Conservation (phyloP, 2,329 filamentous ascomycete species). For the Lasiodiplodia sp. region DNA sequence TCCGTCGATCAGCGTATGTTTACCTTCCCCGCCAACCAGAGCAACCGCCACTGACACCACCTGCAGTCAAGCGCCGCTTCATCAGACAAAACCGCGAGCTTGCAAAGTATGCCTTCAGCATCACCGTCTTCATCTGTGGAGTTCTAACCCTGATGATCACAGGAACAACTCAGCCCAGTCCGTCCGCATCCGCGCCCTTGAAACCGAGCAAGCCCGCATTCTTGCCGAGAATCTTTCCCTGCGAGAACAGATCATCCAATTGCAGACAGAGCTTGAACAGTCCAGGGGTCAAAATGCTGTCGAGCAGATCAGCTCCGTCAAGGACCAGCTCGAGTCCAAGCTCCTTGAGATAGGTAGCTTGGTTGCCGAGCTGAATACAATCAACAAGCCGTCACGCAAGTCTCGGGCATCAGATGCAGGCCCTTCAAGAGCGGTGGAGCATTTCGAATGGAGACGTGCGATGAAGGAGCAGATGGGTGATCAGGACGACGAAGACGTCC, state of each 20-base stretch:
- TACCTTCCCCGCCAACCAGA: background rate
- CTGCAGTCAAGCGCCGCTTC: constrained; percentile 76
- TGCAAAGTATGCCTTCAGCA: constrained; percentile 57
- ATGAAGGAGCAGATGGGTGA: constrained; percentile 59
- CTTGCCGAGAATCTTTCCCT: constrained; percentile 81
- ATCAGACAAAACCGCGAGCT: constrained; percentile 85
- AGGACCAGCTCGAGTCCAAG: constrained; percentile 74
- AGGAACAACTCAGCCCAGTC: constrained; percentile 80
- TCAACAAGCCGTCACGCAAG: constrained; percentile 35
- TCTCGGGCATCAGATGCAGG: background rate
- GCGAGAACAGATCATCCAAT: constrained; percentile 71
- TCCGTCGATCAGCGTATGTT: constrained; percentile 74
- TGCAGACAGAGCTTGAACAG: constrained; percentile 72
- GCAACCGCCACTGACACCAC: constrained; percentile 21
- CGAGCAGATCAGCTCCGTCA: constrained; percentile 73
- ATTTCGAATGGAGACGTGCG: constrained; percentile 26
- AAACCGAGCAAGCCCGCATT: constrained; percentile 76
- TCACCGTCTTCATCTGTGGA: background rate
- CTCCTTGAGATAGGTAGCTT: constrained; percentile 73
- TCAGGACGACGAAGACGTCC: constrained; percentile 59
- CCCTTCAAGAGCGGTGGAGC: background rate
- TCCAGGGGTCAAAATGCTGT: constrained; percentile 66
- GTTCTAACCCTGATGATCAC: constrained; percentile 10
- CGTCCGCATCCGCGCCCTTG: constrained; percentile 76
- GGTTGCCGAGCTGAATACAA: constrained; percentile 67